Percentiles rank a stretch among this genome's conserved stretches.
These are phyloP conservation scores for Fraxinus platypoda DNA, from an alignment of 305 asterid species.

Conservation along the genomic window DNA sequence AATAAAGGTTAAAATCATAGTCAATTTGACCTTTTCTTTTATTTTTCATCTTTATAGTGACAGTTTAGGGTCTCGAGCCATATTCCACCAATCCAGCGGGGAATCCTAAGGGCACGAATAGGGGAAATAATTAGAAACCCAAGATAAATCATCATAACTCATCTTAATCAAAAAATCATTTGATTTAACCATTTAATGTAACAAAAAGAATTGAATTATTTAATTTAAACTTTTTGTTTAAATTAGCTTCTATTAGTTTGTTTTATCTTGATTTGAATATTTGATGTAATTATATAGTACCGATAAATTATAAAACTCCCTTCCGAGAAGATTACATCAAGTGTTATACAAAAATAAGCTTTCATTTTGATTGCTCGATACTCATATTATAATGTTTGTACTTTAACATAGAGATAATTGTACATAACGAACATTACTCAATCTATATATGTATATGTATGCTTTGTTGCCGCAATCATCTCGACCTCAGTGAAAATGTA, in stretches of 20 bases:
- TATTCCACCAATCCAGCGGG: conserved; percentile 16
- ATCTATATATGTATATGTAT: too few species aligned
- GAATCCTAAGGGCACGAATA: conserved; percentile 34
- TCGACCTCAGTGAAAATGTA: too few species aligned
- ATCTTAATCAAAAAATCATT: neutral
- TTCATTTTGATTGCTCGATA: too few species aligned
- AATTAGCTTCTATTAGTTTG: neutral
- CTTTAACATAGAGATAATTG: too few species aligned
- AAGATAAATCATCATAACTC: neutral
- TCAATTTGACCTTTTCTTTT: conserved; percentile 17
- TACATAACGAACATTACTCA: too few species aligned
- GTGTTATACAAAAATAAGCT: too few species aligned
- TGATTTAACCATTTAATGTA: neutral
- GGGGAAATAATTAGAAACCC: neutral
- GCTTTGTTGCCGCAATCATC: too few species aligned
- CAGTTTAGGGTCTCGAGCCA: conserved; percentile 33
- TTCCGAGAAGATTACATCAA: too few species aligned
- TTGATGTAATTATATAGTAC: neutral
- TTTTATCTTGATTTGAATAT: neutral
- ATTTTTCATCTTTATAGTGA: conserved; percentile 11
- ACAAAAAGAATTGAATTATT: neutral
- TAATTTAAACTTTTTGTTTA: neutral
- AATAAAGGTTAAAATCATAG: conserved; percentile 22
- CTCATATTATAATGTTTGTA: too few species aligned
- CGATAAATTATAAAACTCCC: too few species aligned